Base-by-base conservation (phyloP, 164 flowering plant species). In the Vitis riparia region DNA sequence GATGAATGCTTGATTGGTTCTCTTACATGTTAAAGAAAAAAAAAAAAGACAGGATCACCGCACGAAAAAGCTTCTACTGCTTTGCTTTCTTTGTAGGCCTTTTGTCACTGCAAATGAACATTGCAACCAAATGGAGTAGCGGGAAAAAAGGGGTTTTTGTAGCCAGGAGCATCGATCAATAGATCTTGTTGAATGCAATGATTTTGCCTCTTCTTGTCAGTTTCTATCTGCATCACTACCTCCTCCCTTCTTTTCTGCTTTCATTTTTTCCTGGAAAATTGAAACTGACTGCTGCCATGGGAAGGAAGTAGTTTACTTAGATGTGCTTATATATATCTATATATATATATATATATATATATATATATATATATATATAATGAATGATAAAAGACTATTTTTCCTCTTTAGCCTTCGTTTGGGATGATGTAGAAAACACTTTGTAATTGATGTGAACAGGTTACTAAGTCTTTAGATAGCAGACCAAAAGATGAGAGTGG, bases 141-240 rank as follows among this genome's bases (percentile, higher is more conserved):
- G 69, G 32, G 17, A 8, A 7, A n/a, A 9, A 19, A 19, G 1
- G 1, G 23, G 63, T 51, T 55, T 74, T 59, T n/a, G 29, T 23
- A 59, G 51, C 55, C 16, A 19, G 29, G 55, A 55, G 51, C 1
- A 29, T 44, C 67, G 64, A 14, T 63, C 51, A 55, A 59, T 44
- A 4, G 62, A 62, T 62, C 17, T 52, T 32, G 29, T 62, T 17
- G 55, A 55, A 66, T 61, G 62, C 23, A 62, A 62, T 66, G 67
- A 73, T 67, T 73, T 67, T 59, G 50, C 53, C 29, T 57, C 14
- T 52, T 13, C 68, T 9, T 49, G 16, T n/a, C 48, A 49, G 17
- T 27, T 19, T 17, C 16, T 11, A 23, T 61, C 9, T 3, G 44
- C 0, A 32, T 32, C 3, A 19, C 23, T 19, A 1, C 4, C 6